Conservation (phyloP, 192 early-diverging fungal species). For the Gonapodya sp. region DNA sequence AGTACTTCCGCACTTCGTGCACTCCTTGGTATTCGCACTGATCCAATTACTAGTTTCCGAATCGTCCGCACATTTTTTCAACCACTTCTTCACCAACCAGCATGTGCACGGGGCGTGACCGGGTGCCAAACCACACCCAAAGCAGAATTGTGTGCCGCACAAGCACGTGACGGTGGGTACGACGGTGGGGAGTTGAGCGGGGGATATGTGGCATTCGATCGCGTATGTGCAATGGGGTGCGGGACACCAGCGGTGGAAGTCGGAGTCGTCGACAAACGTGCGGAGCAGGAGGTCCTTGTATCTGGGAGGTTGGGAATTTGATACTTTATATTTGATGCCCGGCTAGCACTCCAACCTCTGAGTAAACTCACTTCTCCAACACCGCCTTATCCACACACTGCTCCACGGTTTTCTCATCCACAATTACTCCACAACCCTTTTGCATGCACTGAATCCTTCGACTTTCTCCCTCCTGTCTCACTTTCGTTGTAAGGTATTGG, state of each 20-base stretch:
- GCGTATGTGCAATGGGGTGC: conserved; percentile 92
- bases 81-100: conserved; percentile 69
- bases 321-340: neutral
- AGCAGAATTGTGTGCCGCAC: conserved; percentile 79
- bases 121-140: conserved; percentile 73
- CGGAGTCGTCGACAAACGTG: conserved; percentile 85
- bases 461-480: conserved; percentile 78
- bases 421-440: conserved; percentile 62
- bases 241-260: conserved; percentile 83
- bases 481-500: conserved; percentile 77
- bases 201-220: conserved; percentile 76
- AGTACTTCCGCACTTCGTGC: conserved; percentile 82
- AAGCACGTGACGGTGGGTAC: conserved; percentile 82
- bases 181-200: conserved; percentile 49
- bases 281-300: conserved; percentile 69
- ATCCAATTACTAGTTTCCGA: conserved; percentile 98
- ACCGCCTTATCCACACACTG: conserved; percentile 46
- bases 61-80: conserved; percentile 95
- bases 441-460: conserved; percentile 78
- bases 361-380: conserved; percentile 43
- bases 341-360: neutral
- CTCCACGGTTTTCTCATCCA: conserved; percentile 74
- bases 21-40: conserved; percentile 88
- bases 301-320: conserved; percentile 23
- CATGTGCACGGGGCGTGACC: conserved; percentile 89